phyloP scores from a whole-genome alignment of 2,329 filamentous ascomycete genomes.

The Trichophyton benhamiae region DNA sequence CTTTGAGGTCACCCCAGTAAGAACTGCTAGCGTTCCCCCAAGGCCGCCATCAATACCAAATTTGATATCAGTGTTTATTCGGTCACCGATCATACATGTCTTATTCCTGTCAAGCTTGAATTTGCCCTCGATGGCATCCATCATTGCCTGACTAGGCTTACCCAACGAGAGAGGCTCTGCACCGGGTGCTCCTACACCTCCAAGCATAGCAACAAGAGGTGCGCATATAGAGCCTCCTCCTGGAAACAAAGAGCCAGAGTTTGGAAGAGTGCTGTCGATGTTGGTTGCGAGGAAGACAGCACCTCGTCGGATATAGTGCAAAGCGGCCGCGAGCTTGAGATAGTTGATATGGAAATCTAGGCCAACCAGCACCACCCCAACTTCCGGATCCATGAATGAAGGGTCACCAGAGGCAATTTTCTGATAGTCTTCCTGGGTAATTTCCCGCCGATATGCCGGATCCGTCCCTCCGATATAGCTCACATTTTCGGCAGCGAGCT shows the following conservation, averaged over 20 bases:
- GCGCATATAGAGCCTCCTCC: slow-evolving; percentile 76
- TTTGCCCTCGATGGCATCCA: slow-evolving; percentile 96
- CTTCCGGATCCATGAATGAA: slow-evolving; percentile 67
- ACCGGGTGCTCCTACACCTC: slow-evolving; percentile 23
- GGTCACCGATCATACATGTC: slow-evolving; percentile 92
- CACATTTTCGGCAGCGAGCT: slow-evolving; percentile 68
- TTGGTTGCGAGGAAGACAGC: slow-evolving; percentile 90
- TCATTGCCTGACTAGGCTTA: slow-evolving; percentile 97
- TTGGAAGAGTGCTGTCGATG: slow-evolving; percentile 77
- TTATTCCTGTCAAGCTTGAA: slow-evolving; percentile 73
- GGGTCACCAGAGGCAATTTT: slow-evolving; percentile 59
- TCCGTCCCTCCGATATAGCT: slow-evolving; percentile 80
- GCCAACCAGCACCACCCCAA: slow-evolving; percentile 78
- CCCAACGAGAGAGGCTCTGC: slow-evolving; percentile 66
- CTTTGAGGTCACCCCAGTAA: slow-evolving; percentile 74
- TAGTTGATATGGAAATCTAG: slow-evolving; percentile 95
- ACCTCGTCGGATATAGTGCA: slow-evolving; percentile 69
- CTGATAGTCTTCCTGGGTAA: slow-evolving; percentile 67
- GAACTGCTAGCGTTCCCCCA: slow-evolving; percentile 78
- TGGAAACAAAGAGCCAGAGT: slow-evolving; percentile 70
- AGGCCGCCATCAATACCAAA: slow-evolving; percentile 86
- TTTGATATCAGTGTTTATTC: slow-evolving; percentile 87
- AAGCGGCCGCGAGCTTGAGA: slow-evolving; percentile 72
- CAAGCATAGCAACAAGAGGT: slow-evolving; percentile 61
- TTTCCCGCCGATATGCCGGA: slow-evolving; percentile 60